phyloP scores from a whole-genome alignment of 2,329 filamentous ascomycete species.

The Apiospora aurea region DNA sequence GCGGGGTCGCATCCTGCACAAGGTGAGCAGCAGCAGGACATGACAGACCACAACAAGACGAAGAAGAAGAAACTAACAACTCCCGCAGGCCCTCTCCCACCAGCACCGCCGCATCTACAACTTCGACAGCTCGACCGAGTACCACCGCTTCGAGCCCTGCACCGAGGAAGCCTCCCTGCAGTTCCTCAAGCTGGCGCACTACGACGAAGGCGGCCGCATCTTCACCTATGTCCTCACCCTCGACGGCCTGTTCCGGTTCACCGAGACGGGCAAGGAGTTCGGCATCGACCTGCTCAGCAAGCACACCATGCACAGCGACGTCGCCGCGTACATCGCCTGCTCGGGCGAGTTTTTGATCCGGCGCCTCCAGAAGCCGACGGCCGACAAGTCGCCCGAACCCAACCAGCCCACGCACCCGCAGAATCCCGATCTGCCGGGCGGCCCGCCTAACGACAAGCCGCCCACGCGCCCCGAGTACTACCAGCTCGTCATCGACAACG shows the following conservation, averaged over 20 bases:
- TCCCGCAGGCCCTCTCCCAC: constrained; percentile 73
- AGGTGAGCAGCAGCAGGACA: constrained; percentile 38
- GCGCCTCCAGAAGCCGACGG: constrained; percentile 61
- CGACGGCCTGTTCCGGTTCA: constrained; percentile 87
- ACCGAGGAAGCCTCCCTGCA: constrained; percentile 75
- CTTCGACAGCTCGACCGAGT: constrained; percentile 78
- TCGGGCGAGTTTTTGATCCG: constrained; percentile 93
- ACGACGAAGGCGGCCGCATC: constrained; percentile 82
- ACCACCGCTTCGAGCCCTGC: constrained; percentile 71
- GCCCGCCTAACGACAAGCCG: constrained; percentile 51
- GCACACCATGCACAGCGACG: constrained; percentile 96
- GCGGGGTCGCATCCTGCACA: constrained; percentile 80
- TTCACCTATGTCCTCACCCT: constrained; percentile 94
- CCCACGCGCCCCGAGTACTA: constrained; percentile 66
- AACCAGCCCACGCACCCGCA: constrained; percentile 59
- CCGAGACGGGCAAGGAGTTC: constrained; percentile 94
- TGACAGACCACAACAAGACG: too few species aligned
- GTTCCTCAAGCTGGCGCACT: constrained; percentile 87
- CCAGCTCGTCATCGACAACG: constrained; percentile 93
- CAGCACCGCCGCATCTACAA: constrained; percentile 92
- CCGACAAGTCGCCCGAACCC: constrained; percentile 51
- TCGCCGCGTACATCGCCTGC: constrained; percentile 88
- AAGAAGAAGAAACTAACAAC: not conserved
- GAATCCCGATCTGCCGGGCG: constrained; percentile 51
- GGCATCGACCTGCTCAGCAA: constrained; percentile 93